phyloP scores from a whole-genome alignment of 176 grass and related monocot genomes.

The sorghum (Sorghum bicolor) region Sorghum_bicolor_NCBIv3 NC_012874.2:64275001-64275500 shows the following conservation, averaged over 20 bases:
- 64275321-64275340: neutral
- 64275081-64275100: neutral
- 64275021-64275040: neutral
- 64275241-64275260: neutral
- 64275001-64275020: too few species aligned
- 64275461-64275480: conserved; percentile 50
- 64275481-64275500: conserved; percentile 64
- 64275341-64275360: neutral
- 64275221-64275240: conserved; percentile 35
- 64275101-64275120: neutral
- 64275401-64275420: neutral
- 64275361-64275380: neutral
- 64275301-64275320: neutral
- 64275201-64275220: conserved; percentile 24
- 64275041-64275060: neutral
- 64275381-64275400: neutral
- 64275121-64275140: neutral
- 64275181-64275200: neutral
- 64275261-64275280: neutral
- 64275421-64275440: neutral
- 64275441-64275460: conserved; percentile 30
- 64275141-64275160: too few species aligned
- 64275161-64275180: too few species aligned
- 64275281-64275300: neutral
- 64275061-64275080: neutral